Evolutionary conservation across 352 stramenopile species (phyloP), one percentile per base, ranked within the genome.

Genomic region (Globisporangium radiosum): DNA sequence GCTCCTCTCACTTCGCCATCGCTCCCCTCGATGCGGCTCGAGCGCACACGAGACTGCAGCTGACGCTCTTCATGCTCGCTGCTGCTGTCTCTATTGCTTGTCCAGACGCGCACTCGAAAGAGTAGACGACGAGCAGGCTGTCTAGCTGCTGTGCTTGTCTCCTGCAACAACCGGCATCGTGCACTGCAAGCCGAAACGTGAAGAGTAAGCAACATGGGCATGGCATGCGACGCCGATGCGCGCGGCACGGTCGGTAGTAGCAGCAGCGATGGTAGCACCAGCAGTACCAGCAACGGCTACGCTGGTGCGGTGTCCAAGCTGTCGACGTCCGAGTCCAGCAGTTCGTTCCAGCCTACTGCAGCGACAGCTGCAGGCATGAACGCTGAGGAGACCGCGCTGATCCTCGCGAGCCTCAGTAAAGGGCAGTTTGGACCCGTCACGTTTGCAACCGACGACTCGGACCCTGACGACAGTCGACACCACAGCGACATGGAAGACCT

Each of bases 341-440:
- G 25, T 3, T 33, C 25, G 25, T 33, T 33, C 25, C 25, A 33
- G 25, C 25, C 25, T 33, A 33, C 2, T 33, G 25, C 25, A 33
- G 25, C 25, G 25, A 33, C 55, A 6, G 17, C 57, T 11, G 39
- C 69, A 13, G 69, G 66, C 44, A 78, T 79, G 42, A 91, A 92
- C 54, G 83, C 85, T 13, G 83, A 95, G 54, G 85, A 93, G 71
- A 93, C 85, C 6, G 85, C 85, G 52, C 76, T 93, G 70, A 95
- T 95, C 52, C 79, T 95, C 57, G 89, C 85, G 56, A 89, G 78
- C 66, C 71, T 95, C 57, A 88, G 81, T 68, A 85, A 87, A 59
- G 76, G 72, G 14, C 78, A 75, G 45, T 78, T 73, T 37, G 57
- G 59, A n/a, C 52, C 56, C 10, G 59, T 52, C 50, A 53, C 37